phyloP scores from a whole-genome alignment of 345 rosid species.

The Hibiscus tridactylites region DNA sequence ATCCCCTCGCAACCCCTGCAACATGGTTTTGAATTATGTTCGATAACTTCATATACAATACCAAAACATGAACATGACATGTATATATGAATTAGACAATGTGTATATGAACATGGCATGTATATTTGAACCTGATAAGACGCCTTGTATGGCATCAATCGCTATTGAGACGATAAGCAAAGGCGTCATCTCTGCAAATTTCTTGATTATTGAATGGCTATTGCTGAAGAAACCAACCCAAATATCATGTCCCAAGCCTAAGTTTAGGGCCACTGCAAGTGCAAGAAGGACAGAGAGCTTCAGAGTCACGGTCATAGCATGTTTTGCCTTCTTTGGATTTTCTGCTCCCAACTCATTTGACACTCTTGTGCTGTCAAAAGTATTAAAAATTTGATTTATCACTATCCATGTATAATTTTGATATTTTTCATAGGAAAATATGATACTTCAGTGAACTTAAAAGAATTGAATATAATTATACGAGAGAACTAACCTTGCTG shows the following conservation, averaged over 20 bases:
- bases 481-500: slow-evolving; percentile 54
- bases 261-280: neutral
- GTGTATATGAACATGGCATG: neutral
- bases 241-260: neutral
- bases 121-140: neutral
- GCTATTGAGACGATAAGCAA: neutral
- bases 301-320: neutral
- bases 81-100: too few relatives aligned
- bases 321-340: neutral
- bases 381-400: too few relatives aligned
- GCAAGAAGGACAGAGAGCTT: neutral
- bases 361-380: neutral
- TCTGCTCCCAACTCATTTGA: neutral
- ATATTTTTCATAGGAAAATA: too few relatives aligned
- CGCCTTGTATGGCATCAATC: neutral
- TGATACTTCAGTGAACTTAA: too few relatives aligned
- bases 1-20: neutral
- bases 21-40: neutral
- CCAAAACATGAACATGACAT: neutral
- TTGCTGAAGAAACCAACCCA: neutral
- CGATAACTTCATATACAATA: too few relatives aligned
- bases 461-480: too few relatives aligned
- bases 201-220: neutral
- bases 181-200: neutral
- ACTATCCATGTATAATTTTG: too few relatives aligned